Percentiles rank a stretch among this genome's conserved stretches.
These are phyloP conservation scores for Trichoderma sp. DNA, from an alignment of 2,329 filamentous ascomycete genomes.

Conservation along the genomic window DNA sequence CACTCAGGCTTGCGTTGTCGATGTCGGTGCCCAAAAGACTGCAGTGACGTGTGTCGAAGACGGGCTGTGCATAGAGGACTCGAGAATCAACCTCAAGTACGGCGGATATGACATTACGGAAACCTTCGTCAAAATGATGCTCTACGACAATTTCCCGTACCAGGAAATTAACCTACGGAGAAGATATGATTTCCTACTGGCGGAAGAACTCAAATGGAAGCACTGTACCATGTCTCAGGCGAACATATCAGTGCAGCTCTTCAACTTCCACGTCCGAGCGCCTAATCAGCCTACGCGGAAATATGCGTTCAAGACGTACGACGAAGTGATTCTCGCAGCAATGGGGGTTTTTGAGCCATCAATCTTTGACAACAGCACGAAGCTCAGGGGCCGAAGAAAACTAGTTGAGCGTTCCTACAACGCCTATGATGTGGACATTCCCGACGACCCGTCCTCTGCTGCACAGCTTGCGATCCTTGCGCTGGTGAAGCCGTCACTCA, in stretches of 20 bases:
- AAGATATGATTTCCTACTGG: conserved; percentile 87
- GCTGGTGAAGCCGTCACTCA: conserved; percentile 57
- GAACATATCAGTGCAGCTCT: conserved; percentile 82
- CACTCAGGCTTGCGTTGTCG: conserved; percentile 89
- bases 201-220: conserved; percentile 93
- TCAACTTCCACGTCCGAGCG: conserved; percentile 85
- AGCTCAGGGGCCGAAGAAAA: conserved; percentile 75
- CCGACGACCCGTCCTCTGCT: conserved; percentile 83
- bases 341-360: conserved; percentile 91
- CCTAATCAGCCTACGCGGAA: conserved; percentile 86
- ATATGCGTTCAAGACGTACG: conserved; percentile 95
- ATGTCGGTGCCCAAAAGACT: conserved; percentile 95
- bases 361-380: conserved; percentile 79
- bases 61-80: conserved; percentile 91
- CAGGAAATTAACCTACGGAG: conserved; percentile 87
- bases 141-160: conserved; percentile 94
- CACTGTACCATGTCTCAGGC: conserved; percentile 88
- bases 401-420: conserved; percentile 87
- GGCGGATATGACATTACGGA: conserved; percentile 92
- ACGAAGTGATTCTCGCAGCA: conserved; percentile 89
- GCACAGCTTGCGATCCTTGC: conserved; percentile 71
- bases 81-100: conserved; percentile 89
- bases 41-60: conserved; percentile 97
- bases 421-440: conserved; percentile 80
- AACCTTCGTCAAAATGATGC: conserved; percentile 95